Conservation (phyloP, 2,329 filamentous ascomycete species). For the Penicillium occitanis region DNA sequence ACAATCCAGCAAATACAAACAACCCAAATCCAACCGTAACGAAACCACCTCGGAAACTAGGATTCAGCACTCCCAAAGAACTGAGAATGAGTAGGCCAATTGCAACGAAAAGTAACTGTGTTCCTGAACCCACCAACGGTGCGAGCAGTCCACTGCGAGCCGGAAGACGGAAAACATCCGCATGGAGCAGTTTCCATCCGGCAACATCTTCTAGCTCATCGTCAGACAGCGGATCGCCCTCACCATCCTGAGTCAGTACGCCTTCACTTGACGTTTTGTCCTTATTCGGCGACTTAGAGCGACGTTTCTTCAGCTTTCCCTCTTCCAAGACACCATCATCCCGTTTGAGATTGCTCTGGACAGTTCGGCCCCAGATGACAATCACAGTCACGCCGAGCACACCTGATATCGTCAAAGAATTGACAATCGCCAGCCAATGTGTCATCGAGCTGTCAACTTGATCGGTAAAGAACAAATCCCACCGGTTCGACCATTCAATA, state of each 20-base stretch:
- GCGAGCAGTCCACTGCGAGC: conserved; percentile 70
- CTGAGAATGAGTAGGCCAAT: conserved; percentile 69
- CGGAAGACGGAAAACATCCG: conserved; percentile 81
- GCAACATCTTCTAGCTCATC: conserved; percentile 78
- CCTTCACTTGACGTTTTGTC: conserved; percentile 51
- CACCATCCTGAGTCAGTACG: conserved; percentile 60
- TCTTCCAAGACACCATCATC: conserved; percentile 67
- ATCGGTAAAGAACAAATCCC: conserved; percentile 88
- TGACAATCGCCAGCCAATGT: conserved; percentile 86
- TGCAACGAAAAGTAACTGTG: conserved; percentile 82
- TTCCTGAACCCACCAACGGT: conserved; percentile 78
- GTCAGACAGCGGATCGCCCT: conserved; percentile 62
- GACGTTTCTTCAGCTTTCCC: conserved; percentile 57
- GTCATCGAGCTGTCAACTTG: conserved; percentile 78
- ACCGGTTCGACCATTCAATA: conserved; percentile 79
- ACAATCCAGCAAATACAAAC: conserved; percentile 78
- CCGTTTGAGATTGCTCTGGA: conserved; percentile 75
- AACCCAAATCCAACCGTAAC: conserved; percentile 79
- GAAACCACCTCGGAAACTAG: conserved; percentile 86
- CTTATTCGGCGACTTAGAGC: conserved; percentile 47
- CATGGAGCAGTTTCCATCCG: conserved; percentile 85
- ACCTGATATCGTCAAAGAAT: conserved; percentile 79
- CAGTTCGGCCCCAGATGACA: conserved; percentile 76
- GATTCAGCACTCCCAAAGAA: conserved; percentile 76
- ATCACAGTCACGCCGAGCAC: conserved; percentile 75